Evolutionary conservation across 305 asterid genomes (phyloP).

Genomic region (Stenogyne calaminthoides): DNA sequence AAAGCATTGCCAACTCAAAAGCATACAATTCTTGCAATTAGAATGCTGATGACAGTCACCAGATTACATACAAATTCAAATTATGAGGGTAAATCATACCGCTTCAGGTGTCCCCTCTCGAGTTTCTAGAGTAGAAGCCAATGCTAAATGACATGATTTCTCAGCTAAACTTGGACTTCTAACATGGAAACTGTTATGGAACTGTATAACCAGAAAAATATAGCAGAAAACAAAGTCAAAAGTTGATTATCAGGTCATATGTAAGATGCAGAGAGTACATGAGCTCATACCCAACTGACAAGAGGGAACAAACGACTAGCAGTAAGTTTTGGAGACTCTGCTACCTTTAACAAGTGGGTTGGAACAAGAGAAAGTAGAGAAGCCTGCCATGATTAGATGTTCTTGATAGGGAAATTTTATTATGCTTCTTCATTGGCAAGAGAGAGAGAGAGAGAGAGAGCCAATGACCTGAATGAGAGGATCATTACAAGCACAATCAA

Average conservation of each 20-base stretch:
- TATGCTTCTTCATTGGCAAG: constrained; percentile 1
- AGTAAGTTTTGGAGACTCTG: constrained; percentile 64
- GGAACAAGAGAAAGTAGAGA: constrained; percentile 90
- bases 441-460: background rate
- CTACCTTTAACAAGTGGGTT: constrained; percentile 60
- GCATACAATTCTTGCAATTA: constrained; percentile 11
- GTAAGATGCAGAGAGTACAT: constrained; percentile 26
- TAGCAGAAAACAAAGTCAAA: constrained; percentile 24
- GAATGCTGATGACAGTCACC: constrained; percentile 18
- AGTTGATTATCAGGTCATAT: constrained; percentile 23
- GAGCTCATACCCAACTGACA: constrained; percentile 73
- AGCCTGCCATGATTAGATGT: constrained; percentile 65
- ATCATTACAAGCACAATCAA: constrained; percentile 81
- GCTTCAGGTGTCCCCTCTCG: constrained; percentile 85
- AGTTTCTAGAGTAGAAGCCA: constrained; percentile 79
- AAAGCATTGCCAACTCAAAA: no score
- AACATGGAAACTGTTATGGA: constrained; percentile 63
- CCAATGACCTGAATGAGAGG: constrained; percentile 83
- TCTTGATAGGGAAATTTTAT: constrained; percentile 27
- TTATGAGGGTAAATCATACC: constrained; percentile 43
- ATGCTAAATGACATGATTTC: constrained; percentile 59
- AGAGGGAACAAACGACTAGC: constrained; percentile 64
- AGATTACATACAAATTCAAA: constrained; percentile 10
- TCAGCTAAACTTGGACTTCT: constrained; percentile 56
- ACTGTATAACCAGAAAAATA: constrained; percentile 49